Evolutionary conservation across 176 grass and related monocot species (phyloP).

Genomic region (Chrysopogon serrulatus): DNA sequence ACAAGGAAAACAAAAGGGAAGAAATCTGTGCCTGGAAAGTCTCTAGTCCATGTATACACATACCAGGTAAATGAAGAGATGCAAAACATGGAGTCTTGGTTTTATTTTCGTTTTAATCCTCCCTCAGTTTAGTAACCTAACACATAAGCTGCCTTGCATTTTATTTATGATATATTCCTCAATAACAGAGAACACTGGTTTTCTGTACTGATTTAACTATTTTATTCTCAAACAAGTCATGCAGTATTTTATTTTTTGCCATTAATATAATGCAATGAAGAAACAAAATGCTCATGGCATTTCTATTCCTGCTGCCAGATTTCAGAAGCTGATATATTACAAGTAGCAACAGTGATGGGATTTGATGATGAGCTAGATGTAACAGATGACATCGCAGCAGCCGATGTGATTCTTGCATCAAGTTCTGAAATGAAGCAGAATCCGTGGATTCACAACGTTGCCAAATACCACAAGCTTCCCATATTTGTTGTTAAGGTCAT

Average conservation of each 20-base stretch:
- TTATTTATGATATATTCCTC: background rate
- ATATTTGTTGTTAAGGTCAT: conserved; percentile 92
- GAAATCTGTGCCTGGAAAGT: conserved; percentile 40
- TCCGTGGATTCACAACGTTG: conserved; percentile 80
- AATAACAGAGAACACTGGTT: background rate
- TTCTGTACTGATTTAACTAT: conserved; percentile 15
- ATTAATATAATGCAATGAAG: background rate
- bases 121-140: background rate
- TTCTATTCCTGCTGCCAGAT: conserved; percentile 51
- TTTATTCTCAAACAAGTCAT: background rate
- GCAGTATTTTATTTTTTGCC: conserved; percentile 9
- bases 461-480: conserved; percentile 75
- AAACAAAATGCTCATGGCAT: conserved; percentile 10
- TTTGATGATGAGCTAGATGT: conserved; percentile 77
- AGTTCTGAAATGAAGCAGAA: conserved; percentile 85
- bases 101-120: conserved; percentile 9
- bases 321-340: conserved; percentile 79
- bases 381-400: conserved; percentile 82
- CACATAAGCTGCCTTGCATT: background rate
- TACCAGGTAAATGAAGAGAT: conserved; percentile 50
- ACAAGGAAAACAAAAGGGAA: conserved; percentile 45
- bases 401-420: conserved; percentile 86
- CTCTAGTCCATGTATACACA: conserved; percentile 66
- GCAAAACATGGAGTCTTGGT: background rate
- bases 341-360: conserved; percentile 92